Conservation (phyloP, 2,329 filamentous ascomycete species). For the Fusarium sp. region DNA sequence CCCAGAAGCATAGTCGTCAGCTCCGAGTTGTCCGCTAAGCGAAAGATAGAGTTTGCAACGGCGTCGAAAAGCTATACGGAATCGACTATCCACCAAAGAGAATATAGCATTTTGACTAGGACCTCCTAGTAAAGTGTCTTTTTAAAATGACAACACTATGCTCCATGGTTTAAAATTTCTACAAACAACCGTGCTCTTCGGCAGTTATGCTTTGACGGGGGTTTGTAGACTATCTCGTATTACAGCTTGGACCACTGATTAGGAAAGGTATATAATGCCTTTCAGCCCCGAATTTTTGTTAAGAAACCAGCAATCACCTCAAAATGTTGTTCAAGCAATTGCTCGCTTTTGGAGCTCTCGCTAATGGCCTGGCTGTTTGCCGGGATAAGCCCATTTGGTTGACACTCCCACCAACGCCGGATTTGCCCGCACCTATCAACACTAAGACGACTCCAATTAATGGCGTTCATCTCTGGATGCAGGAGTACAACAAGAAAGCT, state of each 20-base stretch:
- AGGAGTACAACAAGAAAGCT: constrained; percentile 55
- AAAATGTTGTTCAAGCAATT: constrained; percentile 22
- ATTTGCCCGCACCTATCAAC: constrained; percentile 52
- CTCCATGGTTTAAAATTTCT: neutral
- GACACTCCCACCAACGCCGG: constrained; percentile 55
- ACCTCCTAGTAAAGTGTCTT: neutral
- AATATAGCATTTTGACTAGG: neutral
- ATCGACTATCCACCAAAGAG: constrained; percentile 14
- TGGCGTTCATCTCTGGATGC: constrained; percentile 56
- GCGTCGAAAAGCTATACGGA: neutral
- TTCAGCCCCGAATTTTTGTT: accelerated
- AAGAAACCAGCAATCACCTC: neutral
- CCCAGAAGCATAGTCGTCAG: neutral
- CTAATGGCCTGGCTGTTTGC: constrained; percentile 42
- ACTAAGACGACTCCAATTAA: constrained; percentile 49
- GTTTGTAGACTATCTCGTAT: constrained; percentile 8
- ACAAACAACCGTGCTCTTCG: neutral
- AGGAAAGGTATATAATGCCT: constrained; percentile 3
- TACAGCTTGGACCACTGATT: neutral
- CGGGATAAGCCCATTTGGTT: constrained; percentile 48
- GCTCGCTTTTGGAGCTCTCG: constrained; percentile 17
- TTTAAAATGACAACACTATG: neutral
- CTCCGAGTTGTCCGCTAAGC: constrained; percentile 10
- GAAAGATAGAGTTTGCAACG: constrained; percentile 24
- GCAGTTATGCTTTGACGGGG: neutral